These are phyloP conservation scores for Diaporthe citriasiana DNA, from an alignment of 2,329 filamentous ascomycete species.

Conservation along the genomic window DNA sequence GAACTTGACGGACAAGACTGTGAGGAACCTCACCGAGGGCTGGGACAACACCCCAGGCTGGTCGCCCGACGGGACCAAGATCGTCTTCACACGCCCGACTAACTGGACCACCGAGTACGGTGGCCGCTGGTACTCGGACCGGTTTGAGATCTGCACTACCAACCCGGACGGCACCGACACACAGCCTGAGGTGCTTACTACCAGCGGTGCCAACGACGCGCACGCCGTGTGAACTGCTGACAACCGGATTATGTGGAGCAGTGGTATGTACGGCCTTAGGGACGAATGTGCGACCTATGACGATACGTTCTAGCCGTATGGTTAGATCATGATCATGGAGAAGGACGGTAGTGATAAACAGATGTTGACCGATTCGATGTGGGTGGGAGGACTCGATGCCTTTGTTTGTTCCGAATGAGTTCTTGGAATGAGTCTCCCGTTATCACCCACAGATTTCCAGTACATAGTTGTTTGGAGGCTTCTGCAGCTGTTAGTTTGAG, in stretches of 20 bases:
- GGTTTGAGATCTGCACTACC: constrained; percentile 59
- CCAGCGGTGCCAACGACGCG: constrained; percentile 56
- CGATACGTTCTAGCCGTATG: constrained; percentile 60
- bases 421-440: constrained; percentile 4
- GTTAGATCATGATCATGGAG: constrained; percentile 60
- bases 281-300: constrained; percentile 58
- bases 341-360: constrained; percentile 54
- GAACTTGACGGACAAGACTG: constrained; percentile 46
- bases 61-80: constrained; percentile 55
- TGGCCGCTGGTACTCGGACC: constrained; percentile 42
- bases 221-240: constrained; percentile 60
- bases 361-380: constrained; percentile 51
- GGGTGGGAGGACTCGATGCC: constrained; percentile 54
- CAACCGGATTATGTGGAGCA: constrained; percentile 57
- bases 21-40: constrained; percentile 51
- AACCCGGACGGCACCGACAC: constrained; percentile 56
- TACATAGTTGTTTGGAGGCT: background rate
- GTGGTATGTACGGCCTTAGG: constrained; percentile 59
- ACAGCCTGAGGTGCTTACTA: constrained; percentile 51
- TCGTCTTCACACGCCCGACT: constrained; percentile 56
- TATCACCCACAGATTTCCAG: background rate
- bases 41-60: constrained; percentile 57
- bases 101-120: constrained; percentile 42
- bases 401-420: constrained; percentile 41
- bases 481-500: background rate